phyloP scores from a whole-genome alignment of 768 basidiomycete species.

The Neoboletus brunneissimus region DNA sequence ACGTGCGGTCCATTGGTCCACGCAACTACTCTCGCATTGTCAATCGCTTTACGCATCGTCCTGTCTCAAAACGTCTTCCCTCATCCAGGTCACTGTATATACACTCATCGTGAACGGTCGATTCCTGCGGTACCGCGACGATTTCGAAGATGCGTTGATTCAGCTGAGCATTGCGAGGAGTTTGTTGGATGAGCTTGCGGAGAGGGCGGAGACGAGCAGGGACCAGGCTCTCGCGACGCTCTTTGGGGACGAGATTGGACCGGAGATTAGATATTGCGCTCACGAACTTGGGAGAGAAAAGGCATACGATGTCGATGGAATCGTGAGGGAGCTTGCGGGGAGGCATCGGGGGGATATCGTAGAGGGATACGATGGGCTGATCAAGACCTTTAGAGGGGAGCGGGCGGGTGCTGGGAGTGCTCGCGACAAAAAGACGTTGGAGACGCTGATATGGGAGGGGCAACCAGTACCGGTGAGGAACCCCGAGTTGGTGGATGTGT shows the following conservation, averaged over 20 bases:
- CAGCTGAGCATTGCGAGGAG: slow-evolving; percentile 77
- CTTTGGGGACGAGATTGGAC: slow-evolving; percentile 83
- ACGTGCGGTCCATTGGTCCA: slow-evolving; percentile 75
- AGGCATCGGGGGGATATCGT: slow-evolving; percentile 60
- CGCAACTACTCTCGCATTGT: slow-evolving; percentile 69
- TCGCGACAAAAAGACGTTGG: slow-evolving; percentile 52
- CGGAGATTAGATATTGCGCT: slow-evolving; percentile 89
- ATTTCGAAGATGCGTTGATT: slow-evolving; percentile 71
- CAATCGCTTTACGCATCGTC: slow-evolving; percentile 56
- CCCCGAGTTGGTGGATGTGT: slow-evolving; percentile 86
- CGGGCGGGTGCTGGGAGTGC: slow-evolving; percentile 34
- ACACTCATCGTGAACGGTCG: slow-evolving; percentile 80
- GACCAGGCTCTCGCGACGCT: slow-evolving; percentile 86
- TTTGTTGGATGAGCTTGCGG: slow-evolving; percentile 67
- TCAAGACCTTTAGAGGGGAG: slow-evolving; percentile 50
- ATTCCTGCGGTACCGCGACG: slow-evolving; percentile 71
- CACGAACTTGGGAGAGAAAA: slow-evolving; percentile 78
- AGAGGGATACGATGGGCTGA: slow-evolving; percentile 55
- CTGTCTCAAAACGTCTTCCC: slow-evolving; percentile 53
- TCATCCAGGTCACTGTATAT: slow-evolving; percentile 75
- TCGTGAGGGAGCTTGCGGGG: slow-evolving; percentile 61
- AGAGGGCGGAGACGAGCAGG: slow-evolving; percentile 61
- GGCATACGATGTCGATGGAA: slow-evolving; percentile 78
- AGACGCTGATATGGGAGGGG: slow-evolving; percentile 72
- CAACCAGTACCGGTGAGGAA: slow-evolving; percentile 82